Evolutionary conservation across 225 moss, liverwort and hornwort genomes (phyloP), one percentile per base, ranked within the genome.

Genomic region (Takakia lepidozioides): DNA sequence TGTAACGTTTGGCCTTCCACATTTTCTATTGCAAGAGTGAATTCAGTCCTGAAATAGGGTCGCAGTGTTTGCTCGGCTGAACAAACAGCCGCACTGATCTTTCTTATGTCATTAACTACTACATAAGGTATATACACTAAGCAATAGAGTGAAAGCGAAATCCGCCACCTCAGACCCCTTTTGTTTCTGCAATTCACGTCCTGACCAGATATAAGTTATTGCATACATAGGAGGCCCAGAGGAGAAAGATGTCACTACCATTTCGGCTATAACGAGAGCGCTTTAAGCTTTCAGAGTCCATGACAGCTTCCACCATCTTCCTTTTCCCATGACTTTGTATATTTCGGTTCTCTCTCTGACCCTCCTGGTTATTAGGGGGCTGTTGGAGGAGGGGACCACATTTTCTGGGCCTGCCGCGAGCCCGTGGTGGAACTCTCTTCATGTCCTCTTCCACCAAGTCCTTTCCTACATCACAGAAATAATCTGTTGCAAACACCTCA

Each of bases 321-420:
- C 79, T 67, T 27, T 79, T 79, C 27, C 63, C 79, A 25, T 30
- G 32, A 37, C 37, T 66, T 5, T 45, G 56, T 10, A 51, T 20
- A 29, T 60, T 37, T 19, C 50, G 46, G 26, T 35, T 53, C 49
- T 69, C 73, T 17, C 38, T 52, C 24, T 74, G 73, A 50, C 69
- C 79, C 27, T 55, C 38, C 51, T 32, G 32, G 11, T 62, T 56
- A 19, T 20, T 27, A 25, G 18, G 43, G 19, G 38, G 19, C 27
- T 46, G 45, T 46, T 60, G 67, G 8, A 54, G 45, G 23, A 13
- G 34, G 52, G 56, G 62, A 0, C 74, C 74, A 57, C 37, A 38
- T 54, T 70, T 74, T 47, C 74, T 67, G 16, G 79, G 79, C 21
- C 79, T 70, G 49, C 79, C 79, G 29, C 79, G 70, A 73, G 51